Evolutionary conservation across 176 grass and related monocot genomes (phyloP).

Genomic region (Paspalum notatum): DNA sequence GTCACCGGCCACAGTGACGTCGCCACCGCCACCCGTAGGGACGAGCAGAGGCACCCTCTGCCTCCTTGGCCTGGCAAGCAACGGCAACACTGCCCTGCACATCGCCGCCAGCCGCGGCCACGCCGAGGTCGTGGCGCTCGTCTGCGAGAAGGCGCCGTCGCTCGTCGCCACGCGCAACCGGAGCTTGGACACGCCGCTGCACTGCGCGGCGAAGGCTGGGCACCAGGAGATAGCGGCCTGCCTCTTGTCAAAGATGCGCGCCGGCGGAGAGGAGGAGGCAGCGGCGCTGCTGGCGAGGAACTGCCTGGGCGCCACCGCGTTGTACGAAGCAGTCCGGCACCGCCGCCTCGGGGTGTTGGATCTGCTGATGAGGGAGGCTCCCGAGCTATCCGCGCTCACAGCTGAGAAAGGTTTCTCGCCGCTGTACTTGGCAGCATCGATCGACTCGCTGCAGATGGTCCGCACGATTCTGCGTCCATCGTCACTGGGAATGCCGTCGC

Average conservation of each 20-base stretch:
- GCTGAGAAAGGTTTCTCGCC: background rate
- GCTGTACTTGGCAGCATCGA: conserved; percentile 45
- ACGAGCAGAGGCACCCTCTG: no score
- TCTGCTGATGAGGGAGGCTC: conserved; percentile 1
- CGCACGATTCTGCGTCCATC: background rate
- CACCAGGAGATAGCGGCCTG: background rate
- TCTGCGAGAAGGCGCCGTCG: background rate
- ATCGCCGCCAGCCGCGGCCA: conserved; percentile 48
- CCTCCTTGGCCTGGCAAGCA: conserved; percentile 10
- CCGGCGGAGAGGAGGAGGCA: background rate
- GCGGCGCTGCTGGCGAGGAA: conserved; percentile 26
- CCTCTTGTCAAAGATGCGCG: background rate
- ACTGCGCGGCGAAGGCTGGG: conserved; percentile 34
- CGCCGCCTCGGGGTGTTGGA: background rate
- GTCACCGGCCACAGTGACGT: background rate
- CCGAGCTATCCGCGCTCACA: background rate
- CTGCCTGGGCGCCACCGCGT: conserved; percentile 29
- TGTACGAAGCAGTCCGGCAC: conserved; percentile 43
- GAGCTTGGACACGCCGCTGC: conserved; percentile 51
- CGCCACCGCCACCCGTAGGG: background rate
- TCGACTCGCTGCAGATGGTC: background rate
- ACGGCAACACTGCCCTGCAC: conserved; percentile 43
- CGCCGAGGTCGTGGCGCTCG: background rate
- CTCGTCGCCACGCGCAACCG: conserved; percentile 22
- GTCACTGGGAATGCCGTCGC: background rate